Base-by-base conservation (phyloP, 139 green algal genomes). In the Nannochloris sp. region DNA sequence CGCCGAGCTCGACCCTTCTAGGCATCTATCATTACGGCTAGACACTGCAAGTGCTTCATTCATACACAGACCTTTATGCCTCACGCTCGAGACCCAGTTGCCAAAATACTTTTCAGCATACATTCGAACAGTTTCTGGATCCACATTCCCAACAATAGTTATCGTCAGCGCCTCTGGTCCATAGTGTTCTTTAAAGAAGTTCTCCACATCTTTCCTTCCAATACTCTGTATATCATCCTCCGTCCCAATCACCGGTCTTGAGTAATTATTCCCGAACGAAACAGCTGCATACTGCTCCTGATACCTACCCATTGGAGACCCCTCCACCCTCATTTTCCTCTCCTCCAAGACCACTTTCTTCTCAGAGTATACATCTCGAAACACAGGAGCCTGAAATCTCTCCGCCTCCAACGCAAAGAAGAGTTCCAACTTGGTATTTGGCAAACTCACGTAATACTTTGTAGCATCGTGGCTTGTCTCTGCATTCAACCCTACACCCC, bases 321-420 rank as follows among this genome's bases (percentile, higher is more conserved):
- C 84, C 49, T 96, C 89, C n/a, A 94, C 76, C 1, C 89, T 62
- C 70, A 90, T 29, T n/a, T 81, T 69, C 26, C 87, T 67, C 75
- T 94, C 87, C 80, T 95, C 87, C 10, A 62, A 56, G 36, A 95
- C 78, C 33, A 95, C 89, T 33, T 70, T 51, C 74, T 96, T 96
- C 70, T 96, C 89, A 20, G 14, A 70, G 75, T 96, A 95, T 40
- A 93, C 77, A 64, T 80, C 68, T 23, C 88, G 70, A 77, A 89
- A 92, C 12, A 88, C 79, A 1, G 84, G 79, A 14, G 67, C 68
- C 65, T 83, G 79, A 68, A 96, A 94, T 26, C 89, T 75, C 48
- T 87, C 84, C 8, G 78, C 73, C 75, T 96, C 89, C 43, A 96
- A 62, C 6, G 87, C 87, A 79, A 96, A 92, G 87, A 88, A 96